A percentile compares a stretch with the other conserved stretches of the same genome.
Evolutionary conservation across 176 grass and related monocot species (phyloP).

Genomic region (Musa itinerans): DNA sequence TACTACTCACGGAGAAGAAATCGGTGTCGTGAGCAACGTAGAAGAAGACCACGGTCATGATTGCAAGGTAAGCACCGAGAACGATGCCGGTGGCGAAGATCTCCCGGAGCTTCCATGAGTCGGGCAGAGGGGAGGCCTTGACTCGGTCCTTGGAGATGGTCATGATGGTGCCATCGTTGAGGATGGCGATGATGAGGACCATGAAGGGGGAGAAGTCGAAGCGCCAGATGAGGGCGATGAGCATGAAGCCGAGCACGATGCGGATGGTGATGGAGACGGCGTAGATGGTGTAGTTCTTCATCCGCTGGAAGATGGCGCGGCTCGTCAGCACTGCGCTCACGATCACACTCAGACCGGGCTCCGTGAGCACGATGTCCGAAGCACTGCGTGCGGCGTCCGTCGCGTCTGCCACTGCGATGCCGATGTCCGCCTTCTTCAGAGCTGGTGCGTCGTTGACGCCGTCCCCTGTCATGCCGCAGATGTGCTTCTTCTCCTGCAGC

Average conservation of each 20-base stretch:
- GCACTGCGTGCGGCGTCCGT: conserved; percentile 78
- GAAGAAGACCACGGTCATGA: conserved; percentile 85
- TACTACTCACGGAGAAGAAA: conserved; percentile 40
- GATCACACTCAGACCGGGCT: conserved; percentile 88
- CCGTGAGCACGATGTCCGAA: conserved; percentile 88
- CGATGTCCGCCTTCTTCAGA: conserved; percentile 94
- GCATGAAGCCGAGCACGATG: conserved; percentile 73
- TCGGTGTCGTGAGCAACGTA: conserved; percentile 66
- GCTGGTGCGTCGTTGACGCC: conserved; percentile 94
- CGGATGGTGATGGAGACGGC: conserved; percentile 95
- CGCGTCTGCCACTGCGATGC: conserved; percentile 89
- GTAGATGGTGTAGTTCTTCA: conserved; percentile 99
- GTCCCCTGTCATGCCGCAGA: conserved; percentile 86
- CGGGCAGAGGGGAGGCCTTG: conserved; percentile 57
- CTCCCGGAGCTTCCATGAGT: conserved; percentile 83
- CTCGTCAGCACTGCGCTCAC: conserved; percentile 71
- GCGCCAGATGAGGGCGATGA: conserved; percentile 75
- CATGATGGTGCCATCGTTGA: conserved; percentile 99
- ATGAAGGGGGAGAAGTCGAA: conserved; percentile 95
- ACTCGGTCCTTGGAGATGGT: conserved; percentile 95
- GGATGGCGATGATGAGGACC: conserved; percentile 94
- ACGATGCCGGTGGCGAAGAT: conserved; percentile 93
- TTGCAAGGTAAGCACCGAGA: conserved; percentile 85
- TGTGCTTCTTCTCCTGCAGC: conserved; percentile 74
- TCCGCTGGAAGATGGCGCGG: conserved; percentile 85